Conservation (phyloP, 805 yeast genomes). For the Wickerhamiella occidentalis region DNA sequence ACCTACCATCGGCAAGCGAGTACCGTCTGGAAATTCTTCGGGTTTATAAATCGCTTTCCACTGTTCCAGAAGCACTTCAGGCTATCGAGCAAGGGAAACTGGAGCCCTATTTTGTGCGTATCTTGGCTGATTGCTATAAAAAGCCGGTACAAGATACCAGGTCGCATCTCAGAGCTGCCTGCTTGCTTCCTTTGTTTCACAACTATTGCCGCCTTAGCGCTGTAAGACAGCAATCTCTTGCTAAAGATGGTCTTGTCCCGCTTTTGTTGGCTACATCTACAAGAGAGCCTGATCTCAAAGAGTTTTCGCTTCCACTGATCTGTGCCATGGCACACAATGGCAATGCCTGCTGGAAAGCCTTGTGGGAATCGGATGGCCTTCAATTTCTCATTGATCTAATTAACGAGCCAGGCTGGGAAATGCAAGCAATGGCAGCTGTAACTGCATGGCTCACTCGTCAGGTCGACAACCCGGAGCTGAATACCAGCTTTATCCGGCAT, state of each 20-base stretch:
- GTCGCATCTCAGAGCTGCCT: constrained; percentile 33
- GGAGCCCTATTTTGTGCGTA: constrained; percentile 34
- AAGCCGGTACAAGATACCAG: constrained; percentile 12
- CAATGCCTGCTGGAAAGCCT: constrained; percentile 29
- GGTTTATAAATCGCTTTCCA: constrained; percentile 30
- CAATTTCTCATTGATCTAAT: constrained; percentile 32
- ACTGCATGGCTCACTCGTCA: constrained; percentile 28
- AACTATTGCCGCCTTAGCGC: constrained; percentile 41
- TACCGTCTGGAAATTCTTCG: constrained; percentile 35
- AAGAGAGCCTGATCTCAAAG: constrained; percentile 36
- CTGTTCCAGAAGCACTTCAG: constrained; percentile 23
- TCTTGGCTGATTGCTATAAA: constrained; percentile 19
- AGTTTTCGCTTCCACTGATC: constrained; percentile 41
- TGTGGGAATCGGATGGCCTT: constrained; percentile 32
- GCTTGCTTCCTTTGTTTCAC: constrained; percentile 39
- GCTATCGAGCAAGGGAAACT: constrained; percentile 29
- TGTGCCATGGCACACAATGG: constrained; percentile 42
- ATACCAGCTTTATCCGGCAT: background rate
- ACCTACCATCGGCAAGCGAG: constrained; percentile 17
- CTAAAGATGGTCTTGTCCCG: constrained; percentile 38
- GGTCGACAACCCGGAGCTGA: constrained; percentile 2
- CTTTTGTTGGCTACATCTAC: constrained; percentile 32
- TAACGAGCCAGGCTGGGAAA: constrained; percentile 46
- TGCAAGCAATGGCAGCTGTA: constrained; percentile 42
- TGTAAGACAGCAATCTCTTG: constrained; percentile 35